These are phyloP conservation scores for Botryosphaeria dothidea DNA, from an alignment of 2,329 filamentous ascomycete genomes.

Conservation along the genomic window DNA sequence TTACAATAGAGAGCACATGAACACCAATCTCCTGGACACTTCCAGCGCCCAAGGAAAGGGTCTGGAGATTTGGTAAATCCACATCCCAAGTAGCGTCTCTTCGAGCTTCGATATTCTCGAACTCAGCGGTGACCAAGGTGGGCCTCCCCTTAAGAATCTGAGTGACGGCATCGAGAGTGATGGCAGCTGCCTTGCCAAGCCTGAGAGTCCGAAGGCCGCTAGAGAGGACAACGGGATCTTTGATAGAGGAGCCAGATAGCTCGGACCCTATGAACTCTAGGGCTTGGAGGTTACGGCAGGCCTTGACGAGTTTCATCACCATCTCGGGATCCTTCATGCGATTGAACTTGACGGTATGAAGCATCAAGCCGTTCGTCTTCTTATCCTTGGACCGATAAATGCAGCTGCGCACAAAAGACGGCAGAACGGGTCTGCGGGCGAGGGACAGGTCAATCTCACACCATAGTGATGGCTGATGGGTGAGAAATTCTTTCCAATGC, in stretches of 20 bases:
- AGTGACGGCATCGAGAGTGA: constrained; percentile 29
- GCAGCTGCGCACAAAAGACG: constrained; percentile 43
- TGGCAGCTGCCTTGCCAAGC: constrained; percentile 25
- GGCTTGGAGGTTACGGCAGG: constrained; percentile 36
- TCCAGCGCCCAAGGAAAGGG: constrained; percentile 23
- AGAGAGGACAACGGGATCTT: constrained; percentile 31
- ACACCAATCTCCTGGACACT: not conserved
- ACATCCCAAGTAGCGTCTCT: constrained; percentile 26
- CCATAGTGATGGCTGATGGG: constrained; percentile 51
- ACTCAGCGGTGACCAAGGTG: constrained; percentile 28
- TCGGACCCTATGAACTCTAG: constrained; percentile 34
- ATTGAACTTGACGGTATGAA: constrained; percentile 29
- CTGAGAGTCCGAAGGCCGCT: constrained; percentile 30
- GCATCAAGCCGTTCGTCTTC: constrained; percentile 35
- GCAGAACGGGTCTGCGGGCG: constrained; percentile 45
- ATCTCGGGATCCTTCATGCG: constrained; percentile 43
- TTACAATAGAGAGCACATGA: not conserved
- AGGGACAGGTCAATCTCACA: constrained; percentile 54
- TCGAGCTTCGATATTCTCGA: constrained; percentile 22
- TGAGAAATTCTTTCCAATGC: constrained; percentile 55
- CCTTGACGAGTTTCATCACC: constrained; percentile 39
- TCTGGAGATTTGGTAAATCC: constrained; percentile 29
- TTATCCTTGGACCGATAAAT: constrained; percentile 41
- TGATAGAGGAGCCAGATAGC: constrained; percentile 29
- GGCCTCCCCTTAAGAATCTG: constrained; percentile 32